Evolutionary conservation across 2,329 filamentous ascomycete genomes (phyloP).

Genomic region (Fusarium goolgardi): DNA sequence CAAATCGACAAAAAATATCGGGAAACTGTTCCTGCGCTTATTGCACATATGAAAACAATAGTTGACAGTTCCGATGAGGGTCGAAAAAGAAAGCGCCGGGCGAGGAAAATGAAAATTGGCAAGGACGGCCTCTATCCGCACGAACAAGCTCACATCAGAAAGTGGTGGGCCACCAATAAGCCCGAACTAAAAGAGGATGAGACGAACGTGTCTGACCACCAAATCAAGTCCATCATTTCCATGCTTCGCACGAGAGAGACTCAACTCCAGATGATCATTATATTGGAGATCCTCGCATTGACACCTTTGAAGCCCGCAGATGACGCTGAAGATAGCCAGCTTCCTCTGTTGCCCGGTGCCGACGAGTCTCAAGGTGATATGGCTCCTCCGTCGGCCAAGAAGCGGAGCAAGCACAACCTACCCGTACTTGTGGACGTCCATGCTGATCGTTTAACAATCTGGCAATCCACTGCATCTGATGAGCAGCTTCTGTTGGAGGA

Average conservation of each 20-base stretch:
- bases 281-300: slow-evolving; percentile 80
- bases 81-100: slow-evolving; percentile 61
- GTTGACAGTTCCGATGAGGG: slow-evolving; percentile 67
- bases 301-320: slow-evolving; percentile 63
- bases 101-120: slow-evolving; percentile 74
- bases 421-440: slow-evolving; percentile 76
- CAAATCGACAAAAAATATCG: slow-evolving; percentile 83
- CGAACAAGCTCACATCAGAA: slow-evolving; percentile 72
- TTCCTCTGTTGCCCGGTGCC: slow-evolving; percentile 59
- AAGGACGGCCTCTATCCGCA: slow-evolving; percentile 75
- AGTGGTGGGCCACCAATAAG: slow-evolving; percentile 76
- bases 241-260: slow-evolving; percentile 79
- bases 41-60: slow-evolving; percentile 66
- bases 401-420: slow-evolving; percentile 72
- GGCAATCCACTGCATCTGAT: slow-evolving; percentile 79
- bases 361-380: slow-evolving; percentile 49
- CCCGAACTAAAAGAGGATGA: slow-evolving; percentile 64
- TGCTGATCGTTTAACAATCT: slow-evolving; percentile 83
- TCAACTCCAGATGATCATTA: slow-evolving; percentile 82
- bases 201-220: slow-evolving; percentile 59
- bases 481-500: slow-evolving; percentile 64
- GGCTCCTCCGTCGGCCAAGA: slow-evolving; percentile 57
- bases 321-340: slow-evolving; percentile 57
- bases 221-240: slow-evolving; percentile 71
- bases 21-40: slow-evolving; percentile 73